These are phyloP conservation scores for Thymus mandschuricus DNA, from an alignment of 257 asterid genomes.

Conservation along the genomic window DNA sequence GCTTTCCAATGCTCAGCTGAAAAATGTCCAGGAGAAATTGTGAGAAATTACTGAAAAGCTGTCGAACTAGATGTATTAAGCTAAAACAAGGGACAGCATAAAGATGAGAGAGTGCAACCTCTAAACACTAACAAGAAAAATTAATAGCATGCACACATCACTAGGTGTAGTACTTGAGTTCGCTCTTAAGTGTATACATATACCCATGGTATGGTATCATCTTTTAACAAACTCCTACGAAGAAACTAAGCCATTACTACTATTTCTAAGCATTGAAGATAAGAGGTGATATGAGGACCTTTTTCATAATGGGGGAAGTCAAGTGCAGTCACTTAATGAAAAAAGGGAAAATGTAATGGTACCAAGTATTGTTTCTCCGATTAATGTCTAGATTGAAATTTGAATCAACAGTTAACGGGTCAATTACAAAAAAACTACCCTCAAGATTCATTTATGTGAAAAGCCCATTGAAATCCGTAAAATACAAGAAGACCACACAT, in stretches of 20 bases:
- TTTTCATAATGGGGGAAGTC: conserved; percentile 1
- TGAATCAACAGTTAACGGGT: not conserved
- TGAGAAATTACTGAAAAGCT: not conserved
- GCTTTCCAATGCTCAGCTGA: conserved; percentile 89
- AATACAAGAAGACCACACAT: not conserved
- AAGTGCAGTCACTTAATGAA: not conserved
- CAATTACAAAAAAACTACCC: not conserved
- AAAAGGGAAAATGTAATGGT: not conserved
- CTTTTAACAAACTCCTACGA: conserved; percentile 10
- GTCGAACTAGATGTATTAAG: not conserved
- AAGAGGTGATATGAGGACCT: not conserved
- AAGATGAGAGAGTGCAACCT: not conserved
- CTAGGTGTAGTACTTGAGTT: not conserved
- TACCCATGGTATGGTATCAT: not conserved
- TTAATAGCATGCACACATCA: not conserved
- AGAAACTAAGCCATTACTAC: not conserved
- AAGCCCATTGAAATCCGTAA: not conserved
- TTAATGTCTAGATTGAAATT: not conserved
- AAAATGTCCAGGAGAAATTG: conserved; percentile 21
- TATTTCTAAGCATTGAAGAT: not conserved
- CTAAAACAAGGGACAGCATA: not conserved
- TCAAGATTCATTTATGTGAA: not conserved
- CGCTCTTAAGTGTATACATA: not conserved
- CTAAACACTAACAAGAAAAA: not conserved
- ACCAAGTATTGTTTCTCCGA: not conserved